Percentiles rank a stretch among this genome's conserved stretches.
Conservation (phyloP, 1,284 basidiomycete genomes). For the Apiotrichum siamense region DNA sequence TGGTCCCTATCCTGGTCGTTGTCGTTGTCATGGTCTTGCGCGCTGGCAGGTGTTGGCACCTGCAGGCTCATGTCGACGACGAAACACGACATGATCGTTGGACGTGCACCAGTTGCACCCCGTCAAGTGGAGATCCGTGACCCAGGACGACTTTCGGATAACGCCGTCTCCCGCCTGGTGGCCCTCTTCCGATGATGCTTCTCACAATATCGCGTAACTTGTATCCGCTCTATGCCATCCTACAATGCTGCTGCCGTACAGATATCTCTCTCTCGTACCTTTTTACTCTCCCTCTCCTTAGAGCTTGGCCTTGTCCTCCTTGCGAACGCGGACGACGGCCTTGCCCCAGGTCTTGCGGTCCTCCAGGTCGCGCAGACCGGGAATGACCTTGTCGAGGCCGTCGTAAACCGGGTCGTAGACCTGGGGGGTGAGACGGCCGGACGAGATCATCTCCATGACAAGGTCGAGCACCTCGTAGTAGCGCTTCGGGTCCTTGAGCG, state of each 20-base stretch:
- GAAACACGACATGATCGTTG: too few relatives aligned
- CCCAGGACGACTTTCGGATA: too few relatives aligned
- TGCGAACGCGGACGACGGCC: constrained; percentile 62
- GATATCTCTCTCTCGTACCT: not conserved
- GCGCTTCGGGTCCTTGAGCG: constrained; percentile 59
- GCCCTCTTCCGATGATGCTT: too few relatives aligned
- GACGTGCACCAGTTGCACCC: too few relatives aligned
- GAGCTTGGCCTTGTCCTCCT: constrained; percentile 40
- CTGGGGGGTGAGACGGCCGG: constrained; percentile 63
- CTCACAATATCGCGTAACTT: not conserved
- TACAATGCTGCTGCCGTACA: not conserved
- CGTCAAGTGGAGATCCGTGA: too few relatives aligned
- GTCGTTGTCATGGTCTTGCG: too few relatives aligned
- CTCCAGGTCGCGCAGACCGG: constrained; percentile 53
- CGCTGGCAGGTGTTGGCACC: too few relatives aligned
- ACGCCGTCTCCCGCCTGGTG: too few relatives aligned
- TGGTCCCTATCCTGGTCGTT: too few relatives aligned
- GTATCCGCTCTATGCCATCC: not conserved
- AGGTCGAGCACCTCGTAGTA: constrained; percentile 66
- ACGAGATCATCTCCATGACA: constrained; percentile 64
- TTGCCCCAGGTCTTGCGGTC: constrained; percentile 90
- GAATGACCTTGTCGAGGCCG: constrained; percentile 63
- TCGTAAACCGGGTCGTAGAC: constrained; percentile 66
- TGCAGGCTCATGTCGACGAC: too few relatives aligned
- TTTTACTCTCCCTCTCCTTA: not conserved